Evolutionary conservation across 2,329 filamentous ascomycete genomes (phyloP), one percentile per base, ranked within the genome.

Genomic region (Ceratocystiopsis brevicomis): DNA sequence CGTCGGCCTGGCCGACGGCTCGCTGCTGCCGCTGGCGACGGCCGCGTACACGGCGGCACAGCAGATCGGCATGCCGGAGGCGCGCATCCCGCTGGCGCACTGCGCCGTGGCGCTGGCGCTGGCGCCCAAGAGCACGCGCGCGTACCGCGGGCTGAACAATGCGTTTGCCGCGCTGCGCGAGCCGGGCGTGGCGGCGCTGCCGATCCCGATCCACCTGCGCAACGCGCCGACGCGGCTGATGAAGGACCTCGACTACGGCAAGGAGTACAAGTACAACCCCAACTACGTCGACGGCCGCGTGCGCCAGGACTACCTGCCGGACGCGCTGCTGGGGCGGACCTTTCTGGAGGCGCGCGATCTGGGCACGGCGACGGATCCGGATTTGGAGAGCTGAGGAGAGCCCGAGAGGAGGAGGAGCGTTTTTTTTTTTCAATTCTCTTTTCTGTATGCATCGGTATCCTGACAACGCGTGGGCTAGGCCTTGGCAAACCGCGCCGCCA

Each of bases 181-280:
- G 56, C 87, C 87, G 0, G 88, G 87, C 1, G 68, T 92, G 3
- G 87, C 86, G 0, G 73, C 73, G 1, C 57, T 95, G 41, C 82
- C 86, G 0, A 78, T 98, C 18, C 90, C 90, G 2, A 61, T 90
- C 36, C 90, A 96, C 57, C 61, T 98, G 46, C 68, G 90, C 46
- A 96, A 96, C 59, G 90, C 90, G 10, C 88, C 90, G 0, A 96
- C 90, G 1, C 72, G 78, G 50, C 58, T 96, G 50, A 93, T 98
- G 88, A 82, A 87, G 53, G 88, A 95, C 51, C 63, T 96, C 51
- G 88, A 85, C 0, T 93, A 86, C 55, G 87, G 87, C 0, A 78
- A 76, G 41, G 82, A 86, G 57, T 98, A 98, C 61, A 96, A 96
- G 60, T 96, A 98, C 56, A 93, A 93, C 51, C 90, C 90, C 0